Conservation (phyloP, 805 yeast genomes). For the Lipomyces mesembrius region DNA sequence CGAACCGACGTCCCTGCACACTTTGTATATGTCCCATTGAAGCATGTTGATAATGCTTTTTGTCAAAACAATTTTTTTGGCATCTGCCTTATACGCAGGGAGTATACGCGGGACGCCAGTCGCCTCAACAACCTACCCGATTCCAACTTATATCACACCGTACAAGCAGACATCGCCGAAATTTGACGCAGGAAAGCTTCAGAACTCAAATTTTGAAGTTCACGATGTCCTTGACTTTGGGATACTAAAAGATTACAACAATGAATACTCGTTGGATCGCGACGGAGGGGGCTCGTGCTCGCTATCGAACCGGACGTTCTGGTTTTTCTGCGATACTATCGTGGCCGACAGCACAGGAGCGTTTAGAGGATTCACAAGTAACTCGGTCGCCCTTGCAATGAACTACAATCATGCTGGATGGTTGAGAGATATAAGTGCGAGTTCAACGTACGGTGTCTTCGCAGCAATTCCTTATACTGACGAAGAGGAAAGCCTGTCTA, state of each 20-base stretch:
- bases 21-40: background rate
- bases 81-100: background rate
- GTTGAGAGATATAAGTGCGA: constrained; percentile 13
- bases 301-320: constrained; percentile 20
- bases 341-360: background rate
- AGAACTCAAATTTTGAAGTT: constrained; percentile 1
- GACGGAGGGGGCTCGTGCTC: constrained; percentile 29
- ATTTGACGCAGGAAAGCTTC: background rate
- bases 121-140: constrained; percentile 19
- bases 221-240: constrained; percentile 13
- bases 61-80: background rate
- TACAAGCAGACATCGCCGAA: background rate
- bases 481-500: background rate
- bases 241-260: constrained; percentile 14
- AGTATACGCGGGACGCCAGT: background rate
- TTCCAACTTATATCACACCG: constrained; percentile 11
- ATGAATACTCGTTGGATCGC: constrained; percentile 17
- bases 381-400: constrained; percentile 18
- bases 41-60: background rate
- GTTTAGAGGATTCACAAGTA: constrained; percentile 4
- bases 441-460: background rate
- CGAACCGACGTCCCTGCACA: background rate
- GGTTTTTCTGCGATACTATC: constrained; percentile 26
- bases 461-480: constrained; percentile 13
- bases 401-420: constrained; percentile 15